Evolutionary conservation across 2,329 filamentous ascomycete species (phyloP).

Genomic region (Microdochium paspali): DNA sequence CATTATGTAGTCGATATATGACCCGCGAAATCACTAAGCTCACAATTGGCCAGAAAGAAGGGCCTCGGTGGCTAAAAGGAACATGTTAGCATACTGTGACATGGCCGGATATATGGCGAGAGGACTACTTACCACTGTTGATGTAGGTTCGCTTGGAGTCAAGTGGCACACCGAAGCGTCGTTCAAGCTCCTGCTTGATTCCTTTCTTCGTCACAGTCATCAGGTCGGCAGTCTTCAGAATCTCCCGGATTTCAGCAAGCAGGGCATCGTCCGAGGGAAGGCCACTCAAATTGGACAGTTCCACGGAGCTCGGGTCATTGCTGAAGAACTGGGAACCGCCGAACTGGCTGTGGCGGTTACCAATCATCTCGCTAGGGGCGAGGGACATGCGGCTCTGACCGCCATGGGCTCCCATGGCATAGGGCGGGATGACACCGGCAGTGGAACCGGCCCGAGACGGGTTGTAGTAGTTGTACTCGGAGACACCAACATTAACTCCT

Average conservation of each 20-base stretch:
- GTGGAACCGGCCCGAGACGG: slow-evolving; percentile 48
- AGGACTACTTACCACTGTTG: slow-evolving; percentile 63
- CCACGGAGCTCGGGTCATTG: slow-evolving; percentile 47
- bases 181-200: slow-evolving; percentile 88
- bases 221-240: slow-evolving; percentile 81
- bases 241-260: slow-evolving; percentile 88
- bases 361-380: slow-evolving; percentile 58
- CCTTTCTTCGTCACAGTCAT: slow-evolving; percentile 99
- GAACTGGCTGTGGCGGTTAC: slow-evolving; percentile 51
- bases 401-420: slow-evolving; percentile 37
- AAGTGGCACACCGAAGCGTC: slow-evolving; percentile 76
- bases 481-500: slow-evolving; percentile 40
- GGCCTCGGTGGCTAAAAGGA: slow-evolving; percentile 58
- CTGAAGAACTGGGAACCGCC: slow-evolving; percentile 49
- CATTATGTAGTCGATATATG: background rate
- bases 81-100: slow-evolving; percentile 17
- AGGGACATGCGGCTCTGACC: slow-evolving; percentile 71
- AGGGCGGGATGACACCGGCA: slow-evolving; percentile 32
- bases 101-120: background rate
- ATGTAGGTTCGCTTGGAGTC: slow-evolving; percentile 90
- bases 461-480: slow-evolving; percentile 53
- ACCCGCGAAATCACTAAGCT: slow-evolving; percentile 1
- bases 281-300: slow-evolving; percentile 64
- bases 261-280: slow-evolving; percentile 84
- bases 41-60: slow-evolving; percentile 69